Conservation (phyloP, 805 yeast species). For the Yamadazyma takamatsuzukensis region DNA sequence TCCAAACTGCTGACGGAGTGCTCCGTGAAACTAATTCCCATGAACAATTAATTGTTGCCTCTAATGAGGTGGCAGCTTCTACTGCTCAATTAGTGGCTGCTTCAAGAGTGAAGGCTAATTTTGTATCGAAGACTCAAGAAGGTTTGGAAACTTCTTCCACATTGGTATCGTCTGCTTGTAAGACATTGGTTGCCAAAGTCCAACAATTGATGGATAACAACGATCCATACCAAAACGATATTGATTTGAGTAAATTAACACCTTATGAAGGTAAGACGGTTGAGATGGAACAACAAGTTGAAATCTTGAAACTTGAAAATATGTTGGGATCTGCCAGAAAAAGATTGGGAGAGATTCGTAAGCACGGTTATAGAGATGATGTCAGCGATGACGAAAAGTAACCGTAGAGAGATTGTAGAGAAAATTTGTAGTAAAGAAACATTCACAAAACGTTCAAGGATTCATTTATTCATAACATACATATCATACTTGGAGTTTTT, state of each 20-base stretch:
- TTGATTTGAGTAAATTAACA: conserved; percentile 66
- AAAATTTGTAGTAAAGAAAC: too few relatives aligned
- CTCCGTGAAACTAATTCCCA: conserved; percentile 59
- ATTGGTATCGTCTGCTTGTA: conserved; percentile 73
- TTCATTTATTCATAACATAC: too few relatives aligned
- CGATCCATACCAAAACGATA: conserved; percentile 29
- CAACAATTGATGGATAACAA: conserved; percentile 50
- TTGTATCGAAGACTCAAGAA: conserved; percentile 74
- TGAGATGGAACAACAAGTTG: conserved; percentile 93
- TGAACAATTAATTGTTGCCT: conserved; percentile 84
- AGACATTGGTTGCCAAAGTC: conserved; percentile 65
- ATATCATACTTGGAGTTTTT: too few relatives aligned
- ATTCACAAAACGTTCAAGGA: too few relatives aligned
- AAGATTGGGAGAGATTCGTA: conserved; percentile 79
- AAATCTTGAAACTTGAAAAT: conserved; percentile 78
- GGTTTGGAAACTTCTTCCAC: conserved; percentile 65
- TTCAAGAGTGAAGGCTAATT: conserved; percentile 78
- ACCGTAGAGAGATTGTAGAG: too few relatives aligned
- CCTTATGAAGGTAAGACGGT: conserved; percentile 79
- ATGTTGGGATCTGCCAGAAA: conserved; percentile 69
- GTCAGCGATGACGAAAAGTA: conserved; percentile 48
- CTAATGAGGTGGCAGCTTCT: conserved; percentile 88
- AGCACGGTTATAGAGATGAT: conserved; percentile 69
- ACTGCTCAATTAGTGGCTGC: conserved; percentile 93
- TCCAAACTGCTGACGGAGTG: conserved; percentile 84